These are phyloP conservation scores for Lithohypha guttulata DNA, from an alignment of 2,329 filamentous ascomycete species.

Conservation along the genomic window DNA sequence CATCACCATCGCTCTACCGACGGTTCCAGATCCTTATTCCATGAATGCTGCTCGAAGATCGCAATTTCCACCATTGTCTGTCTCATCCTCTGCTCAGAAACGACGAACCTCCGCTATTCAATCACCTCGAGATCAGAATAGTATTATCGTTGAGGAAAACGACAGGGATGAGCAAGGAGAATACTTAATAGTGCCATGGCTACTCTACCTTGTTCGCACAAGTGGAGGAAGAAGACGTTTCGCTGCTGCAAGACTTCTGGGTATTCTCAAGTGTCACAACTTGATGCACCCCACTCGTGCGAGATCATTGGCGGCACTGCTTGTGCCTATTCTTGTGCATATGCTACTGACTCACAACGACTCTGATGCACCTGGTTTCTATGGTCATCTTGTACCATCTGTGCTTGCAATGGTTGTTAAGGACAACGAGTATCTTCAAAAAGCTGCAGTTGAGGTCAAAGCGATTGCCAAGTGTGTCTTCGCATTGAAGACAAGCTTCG, in stretches of 20 bases:
- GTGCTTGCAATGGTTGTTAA: conserved; percentile 69
- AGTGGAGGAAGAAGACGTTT: conserved; percentile 49
- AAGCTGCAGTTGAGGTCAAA: conserved; percentile 62
- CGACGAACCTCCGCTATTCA: conserved; percentile 27
- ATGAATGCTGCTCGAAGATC: conserved; percentile 28
- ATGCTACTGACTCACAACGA: conserved; percentile 41
- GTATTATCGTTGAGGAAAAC: conserved; percentile 29
- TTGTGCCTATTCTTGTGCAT: conserved; percentile 59
- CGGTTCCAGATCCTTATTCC: conserved; percentile 25
- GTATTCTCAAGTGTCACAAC: conserved; percentile 57
- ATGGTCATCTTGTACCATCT: conserved; percentile 51
- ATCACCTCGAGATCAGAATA: conserved; percentile 20
- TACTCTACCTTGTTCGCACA: conserved; percentile 54
- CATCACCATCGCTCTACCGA: conserved; percentile 52
- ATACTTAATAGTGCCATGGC: conserved; percentile 61
- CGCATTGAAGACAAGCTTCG: conserved; percentile 56
- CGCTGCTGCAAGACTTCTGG: conserved; percentile 58
- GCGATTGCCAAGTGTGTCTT: conserved; percentile 52
- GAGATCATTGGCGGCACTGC: conserved; percentile 52
- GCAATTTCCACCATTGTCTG: conserved; percentile 46
- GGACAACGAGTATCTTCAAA: conserved; percentile 69
- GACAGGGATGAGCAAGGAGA: conserved; percentile 49
- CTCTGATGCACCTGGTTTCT: conserved; percentile 15
- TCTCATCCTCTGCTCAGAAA: conserved; percentile 28
- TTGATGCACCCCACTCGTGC: conserved; percentile 56